Base-by-base conservation (phyloP, 257 asterid species). In the Rubia yunnanensis region DNA sequence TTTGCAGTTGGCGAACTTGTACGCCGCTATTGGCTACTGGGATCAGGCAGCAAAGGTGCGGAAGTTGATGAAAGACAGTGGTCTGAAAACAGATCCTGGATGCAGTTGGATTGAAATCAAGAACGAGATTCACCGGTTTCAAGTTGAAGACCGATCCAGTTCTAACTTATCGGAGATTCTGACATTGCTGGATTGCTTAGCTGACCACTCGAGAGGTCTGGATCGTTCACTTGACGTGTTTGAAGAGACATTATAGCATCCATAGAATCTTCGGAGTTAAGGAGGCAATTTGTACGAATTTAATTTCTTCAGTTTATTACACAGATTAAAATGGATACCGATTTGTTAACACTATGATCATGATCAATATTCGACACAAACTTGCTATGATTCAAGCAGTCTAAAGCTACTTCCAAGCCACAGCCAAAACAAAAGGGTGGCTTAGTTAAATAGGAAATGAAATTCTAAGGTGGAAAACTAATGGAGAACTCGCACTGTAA, bases 91-190 rank as follows among this genome's bases (percentile, higher is more conserved):
- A n/a, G 64, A 59, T 18, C 64, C 64, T 31, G 64, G 64, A 7
- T 59, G 64, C 64, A 59, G 64, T 31, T 59, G 64, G 64, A 59
- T 59, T 31, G 64, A 59, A 5, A 31, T 59, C 64, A 59, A 59
- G 64, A 59, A 59, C 30, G 46, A 31, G 23, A 31, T 59, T 59
- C 20, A 30, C 36, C 41, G 5, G 44, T 59, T 91, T 70, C 78
- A 86, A 13, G 91, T 83, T 31, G 98, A 88, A 68, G 96, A 91
- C 60, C 79, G 71, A 56, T 83, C 95, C 22, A 78, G 81, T 66
- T 46, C 57, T 32, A 53, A 44, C 46, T 34, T 53, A 14, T 46
- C 34, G 2, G 69, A 72, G 49, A 60, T 76, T 34, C 58, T 30
- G 38, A 18, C 64, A 18, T 30, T 31, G 44, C 41, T 59, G 26